A percentile compares a stretch with the other conserved stretches of the same genome.
These are phyloP conservation scores for Pythium scleroteichum DNA, from an alignment of 352 stramenopile genomes.

Conservation along the genomic window DNA sequence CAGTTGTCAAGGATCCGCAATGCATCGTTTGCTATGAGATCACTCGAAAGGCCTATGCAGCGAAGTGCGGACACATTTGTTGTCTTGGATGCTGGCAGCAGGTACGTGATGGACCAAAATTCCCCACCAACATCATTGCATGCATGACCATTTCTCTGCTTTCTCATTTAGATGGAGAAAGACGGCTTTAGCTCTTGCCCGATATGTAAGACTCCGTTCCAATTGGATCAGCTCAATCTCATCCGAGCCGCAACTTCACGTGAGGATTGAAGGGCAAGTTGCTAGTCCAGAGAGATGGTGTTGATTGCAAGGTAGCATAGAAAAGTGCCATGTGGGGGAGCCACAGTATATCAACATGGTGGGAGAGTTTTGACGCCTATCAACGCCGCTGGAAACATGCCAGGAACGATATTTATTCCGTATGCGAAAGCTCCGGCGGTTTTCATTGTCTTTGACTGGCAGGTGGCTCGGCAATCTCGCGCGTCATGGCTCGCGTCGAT, in stretches of 20 bases:
- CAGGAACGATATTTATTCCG: constrained; percentile 14
- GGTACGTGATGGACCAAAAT: constrained; percentile 46
- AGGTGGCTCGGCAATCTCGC: neutral
- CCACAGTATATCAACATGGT: no score
- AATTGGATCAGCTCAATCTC: constrained; percentile 66
- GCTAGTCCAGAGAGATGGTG: no score
- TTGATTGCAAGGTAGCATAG: no score
- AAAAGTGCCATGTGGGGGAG: no score
- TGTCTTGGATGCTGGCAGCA: constrained; percentile 85
- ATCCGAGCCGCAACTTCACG: constrained; percentile 48
- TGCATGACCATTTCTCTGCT: neutral
- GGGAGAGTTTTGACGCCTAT: no score
- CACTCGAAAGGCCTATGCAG: constrained; percentile 70
- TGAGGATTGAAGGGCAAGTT: neutral
- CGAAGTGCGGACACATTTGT: constrained; percentile 83
- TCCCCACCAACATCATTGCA: neutral
- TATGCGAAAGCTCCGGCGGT: neutral
- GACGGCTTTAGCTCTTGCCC: constrained; percentile 74
- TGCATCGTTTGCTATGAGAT: constrained; percentile 88
- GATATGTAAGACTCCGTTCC: constrained; percentile 74
- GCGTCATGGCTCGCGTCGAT: neutral
- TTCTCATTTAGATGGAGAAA: constrained; percentile 37
- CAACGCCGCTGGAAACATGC: constrained; percentile 8
- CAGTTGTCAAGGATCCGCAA: constrained; percentile 74
- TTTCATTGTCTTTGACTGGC: constrained; percentile 5